A percentile compares a stretch with the other conserved stretches of the same genome.
These are phyloP conservation scores for Claviceps maximensis DNA, from an alignment of 2,329 filamentous ascomycete genomes.

Conservation along the genomic window DNA sequence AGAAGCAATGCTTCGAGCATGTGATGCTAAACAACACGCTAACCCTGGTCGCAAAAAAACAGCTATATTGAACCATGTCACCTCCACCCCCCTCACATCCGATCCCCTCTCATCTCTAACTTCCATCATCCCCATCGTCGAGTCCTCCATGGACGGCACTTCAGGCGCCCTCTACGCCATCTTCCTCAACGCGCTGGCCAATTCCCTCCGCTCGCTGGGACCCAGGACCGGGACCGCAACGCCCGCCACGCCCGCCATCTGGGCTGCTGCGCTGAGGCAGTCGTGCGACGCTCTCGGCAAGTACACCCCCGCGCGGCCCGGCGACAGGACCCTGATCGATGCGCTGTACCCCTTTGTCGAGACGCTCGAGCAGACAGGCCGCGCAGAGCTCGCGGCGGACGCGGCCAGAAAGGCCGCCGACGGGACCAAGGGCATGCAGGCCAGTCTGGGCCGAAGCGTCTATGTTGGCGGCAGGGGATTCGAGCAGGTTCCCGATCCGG, in stretches of 20 bases:
- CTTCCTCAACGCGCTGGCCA: conserved; percentile 75
- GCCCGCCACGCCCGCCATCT: conserved; percentile 26
- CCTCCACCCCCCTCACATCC: conserved; percentile 30
- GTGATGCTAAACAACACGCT: background rate
- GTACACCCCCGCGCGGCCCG: conserved; percentile 82
- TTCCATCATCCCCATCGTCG: conserved; percentile 39
- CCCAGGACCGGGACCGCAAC: conserved; percentile 27
- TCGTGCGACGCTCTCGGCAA: conserved; percentile 58
- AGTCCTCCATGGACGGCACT: conserved; percentile 47
- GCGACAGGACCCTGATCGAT: conserved; percentile 84
- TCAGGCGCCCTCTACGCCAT: conserved; percentile 58
- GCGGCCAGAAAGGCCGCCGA: conserved; percentile 66
- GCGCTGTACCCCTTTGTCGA: conserved; percentile 80
- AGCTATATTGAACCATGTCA: conserved; percentile 41
- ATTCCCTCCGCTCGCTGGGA: conserved; percentile 36
- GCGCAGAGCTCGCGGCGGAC: conserved; percentile 59
- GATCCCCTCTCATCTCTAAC: conserved; percentile 41
- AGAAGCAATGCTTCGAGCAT: no score
- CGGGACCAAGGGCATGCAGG: conserved; percentile 81
- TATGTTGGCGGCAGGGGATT: conserved; percentile 32
- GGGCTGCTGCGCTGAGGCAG: conserved; percentile 55
- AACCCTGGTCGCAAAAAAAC: no score
- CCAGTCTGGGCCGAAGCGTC: conserved; percentile 55
- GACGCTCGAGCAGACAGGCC: conserved; percentile 48
- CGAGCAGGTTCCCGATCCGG: conserved; percentile 44